Conservation (phyloP, 140 eudicot genomes). For the Anethum foeniculum region DNA sequence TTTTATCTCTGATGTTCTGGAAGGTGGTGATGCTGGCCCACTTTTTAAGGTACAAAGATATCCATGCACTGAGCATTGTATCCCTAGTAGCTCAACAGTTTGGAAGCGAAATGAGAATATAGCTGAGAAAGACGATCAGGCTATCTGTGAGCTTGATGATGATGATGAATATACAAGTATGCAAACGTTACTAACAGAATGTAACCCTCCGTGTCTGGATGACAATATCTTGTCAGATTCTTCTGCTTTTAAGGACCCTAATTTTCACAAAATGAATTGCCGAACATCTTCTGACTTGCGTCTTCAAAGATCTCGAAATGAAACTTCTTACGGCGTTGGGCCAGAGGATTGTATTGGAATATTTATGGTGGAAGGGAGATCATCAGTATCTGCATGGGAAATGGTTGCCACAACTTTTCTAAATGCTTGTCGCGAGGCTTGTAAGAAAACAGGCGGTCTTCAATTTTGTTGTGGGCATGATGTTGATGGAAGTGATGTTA, state of each 20-base stretch:
- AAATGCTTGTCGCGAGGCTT: constrained; percentile 41
- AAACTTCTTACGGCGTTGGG: constrained; percentile 13
- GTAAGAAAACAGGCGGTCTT: constrained; percentile 37
- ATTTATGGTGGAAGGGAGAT: constrained; percentile 56
- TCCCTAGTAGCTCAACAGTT: constrained; percentile 68
- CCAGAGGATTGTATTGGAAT: constrained; percentile 43
- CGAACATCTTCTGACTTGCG: constrained; percentile 17
- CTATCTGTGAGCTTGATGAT: constrained; percentile 17
- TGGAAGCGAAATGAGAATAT: constrained; percentile 19
- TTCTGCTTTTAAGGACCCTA: constrained; percentile 14
- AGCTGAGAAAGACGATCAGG: constrained; percentile 15
- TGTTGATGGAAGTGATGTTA: constrained; percentile 8
- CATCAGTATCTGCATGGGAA: constrained; percentile 59
- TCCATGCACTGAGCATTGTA: constrained; percentile 60
- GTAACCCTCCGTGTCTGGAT: constrained; percentile 40
- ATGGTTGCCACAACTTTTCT: constrained; percentile 43
- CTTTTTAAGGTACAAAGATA: constrained; percentile 54
- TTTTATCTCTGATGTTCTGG: constrained; percentile 52
- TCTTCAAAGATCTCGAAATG: constrained; percentile 22
- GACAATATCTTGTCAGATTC: constrained; percentile 17
- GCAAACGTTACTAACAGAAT: constrained; percentile 44
- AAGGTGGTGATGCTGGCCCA: constrained; percentile 70
- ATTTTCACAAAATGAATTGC: constrained; percentile 15
- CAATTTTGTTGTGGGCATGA: constrained; percentile 62
- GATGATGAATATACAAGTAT: constrained; percentile 43